phyloP scores from a whole-genome alignment of 1,284 basidiomycete species.

The Moniliophthora roreri region DNA sequence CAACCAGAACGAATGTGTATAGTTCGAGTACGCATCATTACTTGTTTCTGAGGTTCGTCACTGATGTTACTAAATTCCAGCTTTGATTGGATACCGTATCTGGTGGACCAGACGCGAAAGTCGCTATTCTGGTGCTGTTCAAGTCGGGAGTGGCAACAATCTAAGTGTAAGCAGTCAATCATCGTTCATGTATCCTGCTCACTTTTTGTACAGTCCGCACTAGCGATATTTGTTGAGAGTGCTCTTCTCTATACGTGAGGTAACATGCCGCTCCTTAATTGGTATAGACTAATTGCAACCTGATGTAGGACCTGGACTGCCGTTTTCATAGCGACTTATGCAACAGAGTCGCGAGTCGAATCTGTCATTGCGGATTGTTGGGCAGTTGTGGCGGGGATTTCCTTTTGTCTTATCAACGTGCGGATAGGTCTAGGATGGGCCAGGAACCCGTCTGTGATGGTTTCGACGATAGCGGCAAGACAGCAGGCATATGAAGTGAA shows the following conservation, averaged over 20 bases:
- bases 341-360: background rate
- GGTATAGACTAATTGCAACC: background rate
- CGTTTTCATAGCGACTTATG: slow-evolving; percentile 3
- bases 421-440: slow-evolving; percentile 3
- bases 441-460: background rate
- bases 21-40: too few relatives aligned
- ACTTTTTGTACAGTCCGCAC: slow-evolving; percentile 3
- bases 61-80: too few relatives aligned
- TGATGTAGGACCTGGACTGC: slow-evolving; percentile 5
- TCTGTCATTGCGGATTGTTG: background rate
- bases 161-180: slow-evolving; percentile 4
- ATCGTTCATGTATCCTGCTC: background rate
- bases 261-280: background rate
- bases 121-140: background rate
- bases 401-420: slow-evolving; percentile 8
- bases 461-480: background rate
- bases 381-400: slow-evolving; percentile 4
- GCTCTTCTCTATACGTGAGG: slow-evolving; percentile 17
- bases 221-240: slow-evolving; percentile 18
- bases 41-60: too few relatives aligned
- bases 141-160: background rate
- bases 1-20: too few relatives aligned
- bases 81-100: slow-evolving; percentile 11
- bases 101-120: slow-evolving; percentile 4
- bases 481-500: too few relatives aligned